Evolutionary conservation across 805 yeast species (phyloP).

Genomic region (Monosporozyma aquatica): DNA sequence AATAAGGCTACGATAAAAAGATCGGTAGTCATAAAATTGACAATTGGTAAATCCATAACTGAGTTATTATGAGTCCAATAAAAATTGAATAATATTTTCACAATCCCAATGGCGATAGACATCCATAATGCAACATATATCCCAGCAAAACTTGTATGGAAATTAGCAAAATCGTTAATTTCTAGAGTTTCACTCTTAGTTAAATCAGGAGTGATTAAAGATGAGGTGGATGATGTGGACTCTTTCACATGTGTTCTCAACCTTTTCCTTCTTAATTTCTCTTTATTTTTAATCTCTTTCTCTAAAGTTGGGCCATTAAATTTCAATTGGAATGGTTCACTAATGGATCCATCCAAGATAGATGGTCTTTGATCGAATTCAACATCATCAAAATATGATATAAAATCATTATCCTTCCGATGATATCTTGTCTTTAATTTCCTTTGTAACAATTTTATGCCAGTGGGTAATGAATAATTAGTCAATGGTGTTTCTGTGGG

Average conservation of each 20-base stretch:
- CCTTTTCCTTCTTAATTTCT: slow-evolving; percentile 7
- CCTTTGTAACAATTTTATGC: slow-evolving; percentile 13
- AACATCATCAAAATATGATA: slow-evolving; percentile 49
- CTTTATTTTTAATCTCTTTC: slow-evolving; percentile 13
- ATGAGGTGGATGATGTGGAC: too few relatives aligned
- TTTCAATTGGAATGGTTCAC: slow-evolving; percentile 20
- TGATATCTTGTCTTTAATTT: slow-evolving; percentile 19
- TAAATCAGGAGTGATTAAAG: background rate
- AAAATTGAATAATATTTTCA: slow-evolving; percentile 47
- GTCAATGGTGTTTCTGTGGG: background rate
- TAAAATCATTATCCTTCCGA: slow-evolving; percentile 19
- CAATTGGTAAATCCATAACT: slow-evolving; percentile 41
- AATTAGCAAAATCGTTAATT: background rate
- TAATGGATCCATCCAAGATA: slow-evolving; percentile 43
- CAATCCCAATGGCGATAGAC: slow-evolving; percentile 44
- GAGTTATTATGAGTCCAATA: slow-evolving; percentile 36
- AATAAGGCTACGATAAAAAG: slow-evolving; percentile 58
- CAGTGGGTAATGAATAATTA: slow-evolving; percentile 2
- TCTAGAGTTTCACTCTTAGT: background rate
- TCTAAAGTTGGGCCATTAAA: slow-evolving; percentile 28
- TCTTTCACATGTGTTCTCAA: background rate
- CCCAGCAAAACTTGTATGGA: slow-evolving; percentile 49
- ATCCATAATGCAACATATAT: slow-evolving; percentile 77
- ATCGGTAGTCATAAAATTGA: slow-evolving; percentile 50
- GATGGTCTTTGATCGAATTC: slow-evolving; percentile 36